Conservation (phyloP, 495 filamentous ascomycete species). For the Cetradonia linearis region DNA sequence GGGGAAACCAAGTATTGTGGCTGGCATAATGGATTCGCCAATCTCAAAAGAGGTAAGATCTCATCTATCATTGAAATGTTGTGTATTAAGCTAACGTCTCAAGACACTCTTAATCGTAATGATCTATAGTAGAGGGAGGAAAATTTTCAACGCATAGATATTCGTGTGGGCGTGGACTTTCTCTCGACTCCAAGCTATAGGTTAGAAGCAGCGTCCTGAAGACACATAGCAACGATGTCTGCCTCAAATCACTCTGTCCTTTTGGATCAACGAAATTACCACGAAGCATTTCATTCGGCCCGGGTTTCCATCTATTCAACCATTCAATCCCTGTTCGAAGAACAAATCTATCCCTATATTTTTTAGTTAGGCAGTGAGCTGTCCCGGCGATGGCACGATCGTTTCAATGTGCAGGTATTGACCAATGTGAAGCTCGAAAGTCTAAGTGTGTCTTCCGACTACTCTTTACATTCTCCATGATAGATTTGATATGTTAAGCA, state of each 20-base stretch:
- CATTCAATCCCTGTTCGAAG: background rate
- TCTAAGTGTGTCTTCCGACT: no score
- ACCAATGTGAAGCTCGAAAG: background rate
- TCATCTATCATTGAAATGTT: background rate
- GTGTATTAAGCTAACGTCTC: background rate
- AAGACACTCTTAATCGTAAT: background rate
- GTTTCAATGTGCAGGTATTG: background rate
- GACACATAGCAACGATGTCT: no score
- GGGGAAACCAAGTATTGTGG: background rate
- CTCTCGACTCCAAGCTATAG: no score
- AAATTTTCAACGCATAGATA: background rate
- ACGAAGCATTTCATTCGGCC: background rate
- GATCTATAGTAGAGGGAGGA: background rate
- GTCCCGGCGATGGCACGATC: background rate
- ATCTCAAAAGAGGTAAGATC: background rate
- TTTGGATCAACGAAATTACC: no score
- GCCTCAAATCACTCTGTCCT: no score
- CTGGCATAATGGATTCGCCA: background rate
- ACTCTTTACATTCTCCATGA: background rate
- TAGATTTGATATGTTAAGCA: background rate
- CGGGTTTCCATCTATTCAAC: background rate
- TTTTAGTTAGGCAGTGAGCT: background rate
- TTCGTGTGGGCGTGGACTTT: background rate
- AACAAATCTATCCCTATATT: background rate
- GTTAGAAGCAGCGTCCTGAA: no score